Evolutionary conservation across 345 rosid genomes (phyloP), one percentile per base, ranked within the genome.

Genomic region (Dipteronia sinensis): DNA sequence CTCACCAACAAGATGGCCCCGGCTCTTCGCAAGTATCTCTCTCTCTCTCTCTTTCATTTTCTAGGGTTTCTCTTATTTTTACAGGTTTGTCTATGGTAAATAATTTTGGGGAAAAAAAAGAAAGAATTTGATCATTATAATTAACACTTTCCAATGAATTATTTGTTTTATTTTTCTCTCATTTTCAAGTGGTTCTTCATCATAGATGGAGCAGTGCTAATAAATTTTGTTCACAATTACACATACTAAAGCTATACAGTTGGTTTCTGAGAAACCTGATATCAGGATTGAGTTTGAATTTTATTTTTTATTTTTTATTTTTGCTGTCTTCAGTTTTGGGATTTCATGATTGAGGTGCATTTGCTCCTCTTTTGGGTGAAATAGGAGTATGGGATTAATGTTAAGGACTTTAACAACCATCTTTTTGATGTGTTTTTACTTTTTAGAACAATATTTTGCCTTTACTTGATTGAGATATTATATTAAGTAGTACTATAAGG

Each of bases 1-100:
- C 98, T 96, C 73, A 96, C 99, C 79, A 96, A 96, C 71, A 96
- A 96, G 90, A 96, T 96, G 99, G 99, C 98, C 70, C 99, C 99
- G 23, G 99, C 99, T 27, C 97, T 96, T 73, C 94, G 99, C 88
- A 96, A 86, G 98, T 95, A 90, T 62, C 89, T 63, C 17, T 61
- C 69, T 40, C 38, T 58, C 55, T 62, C 25, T 22, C 0, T 59
- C 0, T 40, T 19, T 11, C 63, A 19, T 20, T 77, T 27, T 64
- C 44, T 71, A 72, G 81, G 81, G 75, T 82, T 81, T 65, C 27
- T 65, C 31, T 12, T 64, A 23, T 42, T 65, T 16, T 16, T 10
- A 46, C 8, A 11, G 17, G 64, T n/a, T 31, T 9, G 46, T 8
- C 11, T 8, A 42, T 7, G 46, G 46, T 42, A 42, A 42, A 42